Base-by-base conservation (phyloP, 2,329 filamentous ascomycete species). In the Penicillium brasilianum region DNA sequence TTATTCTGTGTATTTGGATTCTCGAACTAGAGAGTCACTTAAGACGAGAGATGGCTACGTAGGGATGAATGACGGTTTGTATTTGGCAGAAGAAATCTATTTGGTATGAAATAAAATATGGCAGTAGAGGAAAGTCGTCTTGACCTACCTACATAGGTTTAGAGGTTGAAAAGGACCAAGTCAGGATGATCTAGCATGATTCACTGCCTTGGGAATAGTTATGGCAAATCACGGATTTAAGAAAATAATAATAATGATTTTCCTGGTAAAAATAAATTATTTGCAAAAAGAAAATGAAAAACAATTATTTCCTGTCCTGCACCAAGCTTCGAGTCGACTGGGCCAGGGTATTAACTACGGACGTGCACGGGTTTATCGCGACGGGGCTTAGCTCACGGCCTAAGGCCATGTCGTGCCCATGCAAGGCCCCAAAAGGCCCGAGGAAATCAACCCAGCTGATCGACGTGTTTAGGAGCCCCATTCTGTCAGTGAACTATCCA, bases 261-360 rank as follows among this genome's bases (percentile, higher is more conserved):
- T 51, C 10, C 16, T 13, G 50, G 8, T 39, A 37, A 22, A n/a
- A 39, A 16, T 22, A 5, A 28, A 18, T 22, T 44, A 22, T 34
- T 20, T 11, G 9, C 14, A 13, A 32, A 51, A n/a, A n/a, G n/a
- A n/a, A n/a, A n/a, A n/a, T n/a, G n/a, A n/a, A n/a, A n/a, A n/a
- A n/a, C n/a, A n/a, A n/a, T n/a, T n/a, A n/a, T n/a, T 51, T 51
- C 13, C 10, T 11, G 14, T 7, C 48, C 39, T 28, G 58, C 65
- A 66, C 66, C 66, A 68, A 66, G 66, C 66, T 55, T 64, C 65
- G 60, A 67, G 60, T 64, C 59, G 60, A 65, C 60, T 61, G 55
- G 54, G 48, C 52, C 34, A 43, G 51, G n/a, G 22, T 30, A 32
- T 30, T 18, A 28, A 60, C 62, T 61, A 66, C 65, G 57, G 64